These are phyloP conservation scores for Globisporangium splendens DNA, from an alignment of 352 stramenopile species.

Conservation along the genomic window DNA sequence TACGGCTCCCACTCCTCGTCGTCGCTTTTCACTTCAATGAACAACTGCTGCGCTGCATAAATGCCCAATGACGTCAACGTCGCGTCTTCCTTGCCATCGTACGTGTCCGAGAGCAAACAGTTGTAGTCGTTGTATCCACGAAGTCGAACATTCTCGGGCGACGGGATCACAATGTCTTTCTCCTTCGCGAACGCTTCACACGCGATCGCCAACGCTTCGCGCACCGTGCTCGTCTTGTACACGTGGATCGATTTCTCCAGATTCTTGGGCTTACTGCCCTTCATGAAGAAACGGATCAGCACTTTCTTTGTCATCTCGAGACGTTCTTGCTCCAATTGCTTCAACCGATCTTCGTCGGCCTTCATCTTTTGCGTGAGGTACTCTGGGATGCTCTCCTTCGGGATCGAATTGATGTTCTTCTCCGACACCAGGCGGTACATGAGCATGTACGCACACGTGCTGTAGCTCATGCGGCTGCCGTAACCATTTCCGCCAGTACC, in stretches of 20 bases:
- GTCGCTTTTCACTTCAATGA: slow-evolving; percentile 60
- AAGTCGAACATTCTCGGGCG: slow-evolving; percentile 54
- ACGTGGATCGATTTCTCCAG: slow-evolving; percentile 68
- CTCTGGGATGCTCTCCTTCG: slow-evolving; percentile 52
- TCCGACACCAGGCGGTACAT: slow-evolving; percentile 81
- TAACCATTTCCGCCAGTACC: slow-evolving; percentile 45
- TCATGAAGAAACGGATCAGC: slow-evolving; percentile 78
- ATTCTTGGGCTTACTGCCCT: slow-evolving; percentile 57
- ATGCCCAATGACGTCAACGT: slow-evolving; percentile 54
- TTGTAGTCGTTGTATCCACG: slow-evolving; percentile 80
- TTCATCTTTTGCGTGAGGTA: slow-evolving; percentile 67
- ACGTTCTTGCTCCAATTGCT: slow-evolving; percentile 53
- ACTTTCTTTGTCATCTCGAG: slow-evolving; percentile 75
- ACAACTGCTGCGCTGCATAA: slow-evolving; percentile 71
- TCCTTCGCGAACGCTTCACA: slow-evolving; percentile 60
- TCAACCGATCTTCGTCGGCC: slow-evolving; percentile 62
- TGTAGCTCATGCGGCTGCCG: slow-evolving; percentile 55
- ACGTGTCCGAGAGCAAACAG: slow-evolving; percentile 58
- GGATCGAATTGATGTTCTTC: slow-evolving; percentile 66
- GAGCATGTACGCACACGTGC: slow-evolving; percentile 89
- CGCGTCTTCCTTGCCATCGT: slow-evolving; percentile 49
- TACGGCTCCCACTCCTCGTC: slow-evolving; percentile 63
- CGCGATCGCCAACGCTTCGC: slow-evolving; percentile 38
- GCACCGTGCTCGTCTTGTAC: slow-evolving; percentile 72
- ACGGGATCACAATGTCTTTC: slow-evolving; percentile 39